Percentiles rank a stretch among this genome's conserved stretches.
These are phyloP conservation scores for Aphanomyces invadans DNA, from an alignment of 352 stramenopile species.

Conservation along the genomic window DNA sequence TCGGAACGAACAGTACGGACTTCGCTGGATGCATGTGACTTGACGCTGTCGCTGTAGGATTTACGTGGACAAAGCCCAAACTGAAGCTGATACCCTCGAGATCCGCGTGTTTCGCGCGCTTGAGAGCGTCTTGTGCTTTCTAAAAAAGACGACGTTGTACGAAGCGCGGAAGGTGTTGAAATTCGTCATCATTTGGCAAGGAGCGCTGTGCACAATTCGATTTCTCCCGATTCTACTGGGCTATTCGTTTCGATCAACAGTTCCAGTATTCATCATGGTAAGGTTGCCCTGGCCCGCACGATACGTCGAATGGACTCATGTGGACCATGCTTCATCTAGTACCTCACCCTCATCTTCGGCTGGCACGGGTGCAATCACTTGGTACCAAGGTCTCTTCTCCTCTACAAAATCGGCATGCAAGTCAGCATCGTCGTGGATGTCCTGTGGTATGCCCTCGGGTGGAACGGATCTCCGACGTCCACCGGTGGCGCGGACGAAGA, in stretches of 20 bases:
- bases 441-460: constrained; percentile 80
- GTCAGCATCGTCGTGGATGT: constrained; percentile 74
- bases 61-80: constrained; percentile 2
- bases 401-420: constrained; percentile 88
- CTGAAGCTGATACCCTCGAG: neutral
- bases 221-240: constrained; percentile 83
- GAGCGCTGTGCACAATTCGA: constrained; percentile 68
- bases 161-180: constrained; percentile 66
- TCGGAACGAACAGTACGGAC: constrained; percentile 9
- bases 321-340: constrained; percentile 29
- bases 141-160: constrained; percentile 86
- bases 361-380: constrained; percentile 87
- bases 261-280: constrained; percentile 76
- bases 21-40: neutral
- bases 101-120: constrained; percentile 69
- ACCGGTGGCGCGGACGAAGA: neutral
- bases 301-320: neutral
- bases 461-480: constrained; percentile 44
- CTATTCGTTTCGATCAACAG: constrained; percentile 70
- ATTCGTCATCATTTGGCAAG: constrained; percentile 83
- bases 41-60: constrained; percentile 2
- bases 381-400: constrained; percentile 72
- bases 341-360: constrained; percentile 76
- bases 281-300: neutral
- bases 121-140: constrained; percentile 79